Percentiles rank a stretch among this genome's conserved stretches.
Conservation (phyloP, 768 basidiomycete genomes). For the Lactifluus piperatus region DNA sequence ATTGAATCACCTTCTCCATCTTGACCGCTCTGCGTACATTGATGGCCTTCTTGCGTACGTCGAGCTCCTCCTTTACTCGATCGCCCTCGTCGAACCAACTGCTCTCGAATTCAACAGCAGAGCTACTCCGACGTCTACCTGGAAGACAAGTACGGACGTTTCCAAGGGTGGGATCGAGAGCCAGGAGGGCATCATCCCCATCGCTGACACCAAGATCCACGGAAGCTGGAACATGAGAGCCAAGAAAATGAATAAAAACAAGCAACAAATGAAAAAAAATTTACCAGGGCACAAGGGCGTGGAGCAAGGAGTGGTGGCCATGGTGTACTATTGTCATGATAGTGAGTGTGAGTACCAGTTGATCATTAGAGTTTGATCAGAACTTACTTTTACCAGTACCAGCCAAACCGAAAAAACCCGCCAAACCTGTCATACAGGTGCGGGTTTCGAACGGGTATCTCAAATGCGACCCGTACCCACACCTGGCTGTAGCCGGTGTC, state of each 20-base stretch:
- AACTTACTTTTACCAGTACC: too few species aligned
- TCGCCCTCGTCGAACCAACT: constrained; percentile 50
- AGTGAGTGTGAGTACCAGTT: too few species aligned
- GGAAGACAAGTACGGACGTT: constrained; percentile 25
- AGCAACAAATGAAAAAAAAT: too few species aligned
- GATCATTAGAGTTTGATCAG: too few species aligned
- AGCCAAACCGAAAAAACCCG: too few species aligned
- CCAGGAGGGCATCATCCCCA: constrained; percentile 27
- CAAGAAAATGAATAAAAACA: constrained; percentile 81
- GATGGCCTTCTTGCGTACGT: constrained; percentile 65
- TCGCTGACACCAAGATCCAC: constrained; percentile 48
- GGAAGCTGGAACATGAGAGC: constrained; percentile 67
- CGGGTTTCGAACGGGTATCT: too few species aligned
- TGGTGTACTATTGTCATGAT: too few species aligned
- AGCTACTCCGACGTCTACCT: constrained; percentile 45
- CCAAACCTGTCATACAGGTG: too few species aligned
- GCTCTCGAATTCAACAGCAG: constrained; percentile 38
- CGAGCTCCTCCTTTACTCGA: constrained; percentile 59
- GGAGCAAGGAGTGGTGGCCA: too few species aligned
- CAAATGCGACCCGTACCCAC: too few species aligned
- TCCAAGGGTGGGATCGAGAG: constrained; percentile 20
- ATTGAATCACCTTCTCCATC: constrained; percentile 70
- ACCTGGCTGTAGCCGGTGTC: too few species aligned
- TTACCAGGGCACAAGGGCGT: too few species aligned
- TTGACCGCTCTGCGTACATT: constrained; percentile 75